phyloP scores from a whole-genome alignment of 106 monocot genomes.

The Platanthera zijinensis region DNA sequence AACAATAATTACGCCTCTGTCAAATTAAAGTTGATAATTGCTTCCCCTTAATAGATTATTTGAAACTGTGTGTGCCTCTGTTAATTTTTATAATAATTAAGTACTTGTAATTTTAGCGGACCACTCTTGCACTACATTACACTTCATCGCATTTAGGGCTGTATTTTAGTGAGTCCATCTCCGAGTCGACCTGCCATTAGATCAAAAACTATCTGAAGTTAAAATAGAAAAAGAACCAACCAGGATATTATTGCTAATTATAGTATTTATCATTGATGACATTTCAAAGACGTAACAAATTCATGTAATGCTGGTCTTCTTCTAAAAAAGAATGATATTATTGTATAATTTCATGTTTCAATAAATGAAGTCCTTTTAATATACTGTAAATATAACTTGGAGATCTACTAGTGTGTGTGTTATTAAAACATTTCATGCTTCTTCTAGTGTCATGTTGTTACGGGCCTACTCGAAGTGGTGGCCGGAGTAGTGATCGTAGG shows the following conservation, averaged over 20 bases:
- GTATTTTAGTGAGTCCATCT: no score
- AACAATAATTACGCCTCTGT: no score
- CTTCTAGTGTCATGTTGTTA: not conserved
- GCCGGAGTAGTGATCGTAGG: no score
- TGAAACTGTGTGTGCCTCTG: no score
- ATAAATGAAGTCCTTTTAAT: not conserved
- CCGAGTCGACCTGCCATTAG: no score
- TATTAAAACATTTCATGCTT: not conserved
- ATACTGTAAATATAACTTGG: not conserved
- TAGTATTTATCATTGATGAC: not conserved
- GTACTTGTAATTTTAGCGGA: no score
- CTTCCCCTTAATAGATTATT: no score
- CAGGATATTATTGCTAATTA: not conserved
- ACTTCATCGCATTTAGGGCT: no score
- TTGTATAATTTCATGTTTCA: not conserved
- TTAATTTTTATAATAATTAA: no score
- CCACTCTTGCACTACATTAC: no score
- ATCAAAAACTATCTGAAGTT: not conserved
- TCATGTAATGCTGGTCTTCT: not conserved
- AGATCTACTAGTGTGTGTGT: not conserved
- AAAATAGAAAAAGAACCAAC: not conserved
- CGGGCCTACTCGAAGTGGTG: no score
- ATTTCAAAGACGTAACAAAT: not conserved
- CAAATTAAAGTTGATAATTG: no score
- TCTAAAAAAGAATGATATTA: not conserved